Evolutionary conservation across 768 basidiomycete species (phyloP).

Genomic region (Paxillus rubicundulus): DNA sequence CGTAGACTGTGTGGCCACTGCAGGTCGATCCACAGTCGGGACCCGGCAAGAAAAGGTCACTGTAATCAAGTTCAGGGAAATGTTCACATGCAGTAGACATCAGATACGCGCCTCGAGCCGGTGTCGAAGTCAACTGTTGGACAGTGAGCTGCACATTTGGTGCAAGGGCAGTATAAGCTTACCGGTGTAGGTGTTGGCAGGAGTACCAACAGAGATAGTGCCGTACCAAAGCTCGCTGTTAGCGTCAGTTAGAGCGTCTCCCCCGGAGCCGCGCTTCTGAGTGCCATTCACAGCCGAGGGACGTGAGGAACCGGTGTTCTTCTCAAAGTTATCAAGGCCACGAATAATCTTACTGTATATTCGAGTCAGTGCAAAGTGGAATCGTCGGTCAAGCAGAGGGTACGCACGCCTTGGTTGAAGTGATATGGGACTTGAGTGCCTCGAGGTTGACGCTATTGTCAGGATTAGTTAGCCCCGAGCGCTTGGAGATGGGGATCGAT

Average conservation of each 20-base stretch:
- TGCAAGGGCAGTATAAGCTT: background rate
- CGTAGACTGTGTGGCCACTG: constrained; percentile 28
- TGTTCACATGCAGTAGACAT: background rate
- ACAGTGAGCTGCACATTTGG: background rate
- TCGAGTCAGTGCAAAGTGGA: background rate
- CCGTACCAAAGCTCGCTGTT: constrained; percentile 10
- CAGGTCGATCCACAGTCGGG: constrained; percentile 24
- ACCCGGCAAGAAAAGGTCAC: constrained; percentile 27
- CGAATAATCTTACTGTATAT: constrained; percentile 5
- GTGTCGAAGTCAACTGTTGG: constrained; percentile 24
- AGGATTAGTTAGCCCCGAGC: constrained; percentile 3
- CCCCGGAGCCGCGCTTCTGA: background rate
- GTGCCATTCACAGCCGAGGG: background rate
- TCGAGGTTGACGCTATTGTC: constrained; percentile 5
- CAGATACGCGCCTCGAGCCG: constrained; percentile 13
- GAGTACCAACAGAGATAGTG: constrained; percentile 12
- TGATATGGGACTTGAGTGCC: constrained; percentile 9
- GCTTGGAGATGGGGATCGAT: constrained; percentile 9
- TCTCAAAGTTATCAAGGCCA: constrained; percentile 4
- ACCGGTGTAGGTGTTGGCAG: background rate
- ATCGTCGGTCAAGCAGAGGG: no score
- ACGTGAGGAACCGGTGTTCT: constrained; percentile 8
- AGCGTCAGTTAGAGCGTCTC: background rate
- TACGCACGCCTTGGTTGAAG: constrained; percentile 9
- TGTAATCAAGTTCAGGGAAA: constrained; percentile 9